A percentile compares a stretch with the other conserved stretches of the same genome.
Conservation (phyloP, 2,329 filamentous ascomycete genomes). For the Epichloe glyceriae region DNA sequence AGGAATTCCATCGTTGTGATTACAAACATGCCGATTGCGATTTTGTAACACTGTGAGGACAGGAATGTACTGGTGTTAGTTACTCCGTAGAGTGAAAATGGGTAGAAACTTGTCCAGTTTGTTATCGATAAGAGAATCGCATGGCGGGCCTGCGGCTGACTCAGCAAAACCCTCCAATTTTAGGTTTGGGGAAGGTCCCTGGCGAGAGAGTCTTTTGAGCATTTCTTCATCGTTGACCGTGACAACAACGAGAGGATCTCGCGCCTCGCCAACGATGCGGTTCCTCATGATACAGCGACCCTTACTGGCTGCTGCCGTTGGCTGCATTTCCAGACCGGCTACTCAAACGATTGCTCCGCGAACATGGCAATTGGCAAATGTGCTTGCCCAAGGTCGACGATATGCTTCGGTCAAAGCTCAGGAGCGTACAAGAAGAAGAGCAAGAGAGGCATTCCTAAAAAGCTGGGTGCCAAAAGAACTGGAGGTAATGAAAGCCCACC, state of each 20-base stretch:
- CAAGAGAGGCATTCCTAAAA: conserved; percentile 56
- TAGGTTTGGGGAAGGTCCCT: not conserved
- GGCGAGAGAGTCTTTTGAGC: not conserved
- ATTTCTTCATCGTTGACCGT: not conserved
- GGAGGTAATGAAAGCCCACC: conserved; percentile 48
- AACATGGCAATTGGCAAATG: conserved; percentile 22
- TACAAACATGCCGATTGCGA: not conserved
- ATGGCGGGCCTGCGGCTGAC: not conserved
- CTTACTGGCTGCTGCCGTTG: conserved; percentile 24
- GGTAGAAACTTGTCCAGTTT: not conserved
- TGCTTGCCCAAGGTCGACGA: conserved; percentile 35
- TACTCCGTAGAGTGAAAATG: too few relatives aligned
- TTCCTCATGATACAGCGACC: conserved; percentile 35
- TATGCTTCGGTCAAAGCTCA: conserved; percentile 50
- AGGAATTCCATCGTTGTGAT: conserved; percentile 19
- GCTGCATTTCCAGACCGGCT: conserved; percentile 1
- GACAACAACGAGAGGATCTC: not conserved
- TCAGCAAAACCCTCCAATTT: conserved; percentile 5
- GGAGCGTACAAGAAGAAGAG: conserved; percentile 52
- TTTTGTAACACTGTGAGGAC: too few relatives aligned
- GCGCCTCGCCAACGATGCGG: conserved; percentile 25
- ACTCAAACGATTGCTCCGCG: not conserved
- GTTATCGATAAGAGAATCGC: not conserved
- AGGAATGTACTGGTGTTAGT: too few relatives aligned
- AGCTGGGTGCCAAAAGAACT: conserved; percentile 86